Evolutionary conservation across 768 basidiomycete species (phyloP).

Genomic region (Suillus occidentalis): DNA sequence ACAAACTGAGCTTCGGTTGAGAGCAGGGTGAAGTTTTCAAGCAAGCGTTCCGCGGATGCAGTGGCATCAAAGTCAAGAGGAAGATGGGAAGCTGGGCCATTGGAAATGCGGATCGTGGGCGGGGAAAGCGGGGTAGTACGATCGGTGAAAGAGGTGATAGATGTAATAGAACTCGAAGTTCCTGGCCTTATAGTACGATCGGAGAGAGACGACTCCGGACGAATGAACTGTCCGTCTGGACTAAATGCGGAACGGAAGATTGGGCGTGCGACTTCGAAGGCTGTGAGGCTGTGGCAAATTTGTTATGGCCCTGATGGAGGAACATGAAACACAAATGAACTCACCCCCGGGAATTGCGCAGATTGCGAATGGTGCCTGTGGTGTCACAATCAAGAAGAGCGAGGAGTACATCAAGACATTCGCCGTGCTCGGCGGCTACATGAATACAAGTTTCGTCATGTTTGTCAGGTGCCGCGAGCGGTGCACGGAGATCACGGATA

Average conservation of each 20-base stretch:
- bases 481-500: constrained; percentile 66
- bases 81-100: constrained; percentile 37
- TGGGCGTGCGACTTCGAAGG: constrained; percentile 65
- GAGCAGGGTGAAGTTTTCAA: constrained; percentile 55
- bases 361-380: constrained; percentile 51
- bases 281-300: constrained; percentile 50
- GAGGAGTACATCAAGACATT: constrained; percentile 59
- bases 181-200: constrained; percentile 52
- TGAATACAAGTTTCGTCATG: constrained; percentile 79
- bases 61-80: constrained; percentile 46
- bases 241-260: constrained; percentile 67
- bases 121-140: constrained; percentile 20
- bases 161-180: constrained; percentile 42
- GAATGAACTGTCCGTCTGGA: constrained; percentile 44
- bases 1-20: constrained; percentile 42
- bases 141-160: constrained; percentile 49
- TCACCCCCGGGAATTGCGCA: constrained; percentile 73
- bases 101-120: constrained; percentile 20
- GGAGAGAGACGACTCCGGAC: constrained; percentile 55
- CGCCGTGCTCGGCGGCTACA: constrained; percentile 74
- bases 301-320: background rate
- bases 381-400: constrained; percentile 68
- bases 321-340: constrained; percentile 25
- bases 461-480: constrained; percentile 63
- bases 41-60: constrained; percentile 44